Percentiles rank a stretch among this genome's conserved stretches.
Evolutionary conservation across 2,329 filamentous ascomycete genomes (phyloP).

Genomic region (Colletotrichum abscissum): DNA sequence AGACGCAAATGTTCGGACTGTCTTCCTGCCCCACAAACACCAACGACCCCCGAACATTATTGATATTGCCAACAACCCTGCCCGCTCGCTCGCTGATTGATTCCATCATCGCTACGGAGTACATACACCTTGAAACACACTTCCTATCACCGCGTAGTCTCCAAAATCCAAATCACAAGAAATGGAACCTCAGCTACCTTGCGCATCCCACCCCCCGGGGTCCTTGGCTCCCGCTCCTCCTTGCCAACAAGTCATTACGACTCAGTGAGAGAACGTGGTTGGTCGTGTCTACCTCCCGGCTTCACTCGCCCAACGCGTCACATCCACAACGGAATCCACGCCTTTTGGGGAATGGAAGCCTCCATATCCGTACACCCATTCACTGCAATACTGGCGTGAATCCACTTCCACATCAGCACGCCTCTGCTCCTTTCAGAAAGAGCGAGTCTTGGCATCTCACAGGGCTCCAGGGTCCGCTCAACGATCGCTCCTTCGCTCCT

Average conservation of each 20-base stretch:
- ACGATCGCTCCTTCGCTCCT: slow-evolving; percentile 1
- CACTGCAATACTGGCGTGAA: slow-evolving; percentile 29
- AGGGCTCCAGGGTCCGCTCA: background rate
- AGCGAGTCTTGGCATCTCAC: background rate
- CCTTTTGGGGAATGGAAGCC: background rate
- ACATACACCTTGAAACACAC: background rate
- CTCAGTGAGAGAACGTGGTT: background rate
- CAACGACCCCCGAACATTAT: background rate
- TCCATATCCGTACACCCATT: slow-evolving; percentile 3
- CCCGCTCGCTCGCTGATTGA: background rate
- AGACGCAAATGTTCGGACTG: background rate
- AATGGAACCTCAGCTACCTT: background rate
- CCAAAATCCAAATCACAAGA: background rate
- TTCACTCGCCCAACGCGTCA: slow-evolving; percentile 11
- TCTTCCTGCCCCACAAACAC: background rate
- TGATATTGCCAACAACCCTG: background rate
- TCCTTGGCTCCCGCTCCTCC: background rate
- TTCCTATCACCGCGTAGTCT: background rate
- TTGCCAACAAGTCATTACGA: background rate
- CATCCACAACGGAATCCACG: background rate
- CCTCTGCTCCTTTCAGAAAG: background rate
- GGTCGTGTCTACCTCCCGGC: background rate
- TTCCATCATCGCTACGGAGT: background rate
- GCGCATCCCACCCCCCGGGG: background rate
- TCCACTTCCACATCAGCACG: background rate